Base-by-base conservation (phyloP, 805 yeast genomes). In the Kuraishia hungarica region DNA sequence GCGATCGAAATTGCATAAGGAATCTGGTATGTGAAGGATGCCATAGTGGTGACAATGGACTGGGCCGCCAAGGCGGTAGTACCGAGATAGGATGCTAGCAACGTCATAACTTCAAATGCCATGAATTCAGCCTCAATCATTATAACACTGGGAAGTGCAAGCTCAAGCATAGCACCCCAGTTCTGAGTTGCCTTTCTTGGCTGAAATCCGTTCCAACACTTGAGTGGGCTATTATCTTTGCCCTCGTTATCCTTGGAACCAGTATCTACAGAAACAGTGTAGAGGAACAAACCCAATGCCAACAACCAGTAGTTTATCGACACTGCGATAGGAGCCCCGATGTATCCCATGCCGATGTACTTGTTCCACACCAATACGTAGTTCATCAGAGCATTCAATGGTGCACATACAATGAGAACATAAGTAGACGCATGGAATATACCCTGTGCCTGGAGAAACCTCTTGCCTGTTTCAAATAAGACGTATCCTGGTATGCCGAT, bases 91-190 rank as follows among this genome's bases (percentile, higher is more conserved):
- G 83, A 77, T 0, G 84, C 78, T 56, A 80, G 72, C 59, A 81
- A 72, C 2, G 84, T 78, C 59, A 81, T 73, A 51, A 80, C 73
- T 61, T 81, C 86, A 62, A 81, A 81, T 1, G 84, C 84, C 53
- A 81, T 63, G 67, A 81, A 81, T 62, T 81, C 86, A 13, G 84
- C 84, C 64, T 79, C 84, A 51, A 81, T 74, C 84, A 81, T 81
- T 48, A 80, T 63, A 55, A 78, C 73, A 39, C 84, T 83, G 1
- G 84, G 84, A 29, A 80, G 71, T 1, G 84, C 83, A 53, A 81
- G 69, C 8, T 59, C 55, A 19, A 76, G 63, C 51, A 77, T 64
- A 52, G 67, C 70, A 2, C 69, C 68, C 86, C 86, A 81, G 47
- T 73, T 72, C 48, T 63, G 62, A 59, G 79, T 76, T 3, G 78